phyloP scores from a whole-genome alignment of 768 basidiomycete species.

The Strobilomyces confusus region DNA sequence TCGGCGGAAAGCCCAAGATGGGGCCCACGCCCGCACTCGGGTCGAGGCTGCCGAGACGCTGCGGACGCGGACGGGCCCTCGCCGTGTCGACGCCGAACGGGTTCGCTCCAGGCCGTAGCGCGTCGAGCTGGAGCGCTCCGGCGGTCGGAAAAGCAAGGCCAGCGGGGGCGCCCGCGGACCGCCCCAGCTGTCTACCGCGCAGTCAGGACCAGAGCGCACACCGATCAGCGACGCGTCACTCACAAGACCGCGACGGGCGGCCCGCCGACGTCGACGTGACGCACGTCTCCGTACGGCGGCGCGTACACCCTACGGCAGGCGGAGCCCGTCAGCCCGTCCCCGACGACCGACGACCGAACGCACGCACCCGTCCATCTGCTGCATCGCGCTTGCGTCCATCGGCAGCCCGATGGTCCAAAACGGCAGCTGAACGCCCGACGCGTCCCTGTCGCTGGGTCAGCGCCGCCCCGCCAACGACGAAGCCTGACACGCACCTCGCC shows the following conservation, averaged over 20 bases:
- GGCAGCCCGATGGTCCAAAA: background rate
- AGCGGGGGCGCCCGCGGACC: background rate
- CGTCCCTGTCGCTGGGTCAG: conserved; percentile 10
- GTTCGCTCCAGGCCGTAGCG: background rate
- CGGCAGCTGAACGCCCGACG: background rate
- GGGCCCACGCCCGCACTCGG: background rate
- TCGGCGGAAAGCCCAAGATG: background rate
- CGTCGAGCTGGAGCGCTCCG: background rate
- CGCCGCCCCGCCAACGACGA: background rate
- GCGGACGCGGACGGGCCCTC: background rate
- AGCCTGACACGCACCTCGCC: conserved; percentile 6
- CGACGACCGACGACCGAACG: background rate
- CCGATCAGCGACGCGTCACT: background rate
- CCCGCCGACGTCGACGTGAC: background rate
- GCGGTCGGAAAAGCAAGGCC: background rate
- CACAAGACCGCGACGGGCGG: background rate
- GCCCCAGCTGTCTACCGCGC: conserved; percentile 1
- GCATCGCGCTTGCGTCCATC: background rate
- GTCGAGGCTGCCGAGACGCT: background rate
- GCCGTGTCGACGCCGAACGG: background rate
- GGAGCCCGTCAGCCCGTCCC: background rate
- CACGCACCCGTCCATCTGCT: conserved; percentile 7
- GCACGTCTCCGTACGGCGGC: background rate
- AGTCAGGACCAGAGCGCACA: background rate
- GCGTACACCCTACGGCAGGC: background rate